phyloP scores from a whole-genome alignment of 768 basidiomycete species.

The Scleroderma citrinum region DNA sequence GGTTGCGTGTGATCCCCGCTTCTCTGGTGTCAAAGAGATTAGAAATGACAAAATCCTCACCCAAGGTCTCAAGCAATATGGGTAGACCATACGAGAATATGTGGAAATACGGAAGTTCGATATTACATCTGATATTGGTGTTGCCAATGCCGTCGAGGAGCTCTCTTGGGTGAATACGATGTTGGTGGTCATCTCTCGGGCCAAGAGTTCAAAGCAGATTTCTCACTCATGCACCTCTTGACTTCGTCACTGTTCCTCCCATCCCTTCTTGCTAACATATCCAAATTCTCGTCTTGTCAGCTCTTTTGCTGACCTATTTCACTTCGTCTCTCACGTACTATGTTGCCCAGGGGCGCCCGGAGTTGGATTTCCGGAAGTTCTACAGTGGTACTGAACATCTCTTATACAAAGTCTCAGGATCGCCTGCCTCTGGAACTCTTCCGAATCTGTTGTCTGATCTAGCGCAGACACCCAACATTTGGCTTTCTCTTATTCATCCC shows the following conservation, averaged over 20 bases:
- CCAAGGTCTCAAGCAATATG: no score
- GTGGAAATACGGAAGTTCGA: constrained; percentile 37
- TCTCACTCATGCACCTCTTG: constrained; percentile 59
- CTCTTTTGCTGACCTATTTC: constrained; percentile 51
- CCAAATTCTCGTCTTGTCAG: constrained; percentile 45
- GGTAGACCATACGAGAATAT: constrained; percentile 28
- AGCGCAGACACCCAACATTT: no score
- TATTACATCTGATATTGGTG: constrained; percentile 21
- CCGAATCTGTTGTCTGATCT: no score
- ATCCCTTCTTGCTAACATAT: constrained; percentile 38
- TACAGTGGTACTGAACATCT: no score
- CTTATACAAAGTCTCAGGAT: no score
- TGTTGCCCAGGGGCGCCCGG: not conserved
- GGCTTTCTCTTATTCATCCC: no score
- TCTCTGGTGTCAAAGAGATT: no score
- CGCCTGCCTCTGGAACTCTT: no score
- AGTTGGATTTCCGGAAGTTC: no score
- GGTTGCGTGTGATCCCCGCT: no score
- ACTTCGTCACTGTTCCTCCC: constrained; percentile 56
- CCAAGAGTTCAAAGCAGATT: constrained; percentile 46
- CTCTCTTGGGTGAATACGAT: constrained; percentile 45
- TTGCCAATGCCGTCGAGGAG: constrained; percentile 52
- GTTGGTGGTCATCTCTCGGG: constrained; percentile 39
- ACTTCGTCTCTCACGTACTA: constrained; percentile 39
- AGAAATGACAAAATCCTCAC: no score